phyloP scores from a whole-genome alignment of 2,329 filamentous ascomycete species.

The Ophiostoma perfectum region DNA sequence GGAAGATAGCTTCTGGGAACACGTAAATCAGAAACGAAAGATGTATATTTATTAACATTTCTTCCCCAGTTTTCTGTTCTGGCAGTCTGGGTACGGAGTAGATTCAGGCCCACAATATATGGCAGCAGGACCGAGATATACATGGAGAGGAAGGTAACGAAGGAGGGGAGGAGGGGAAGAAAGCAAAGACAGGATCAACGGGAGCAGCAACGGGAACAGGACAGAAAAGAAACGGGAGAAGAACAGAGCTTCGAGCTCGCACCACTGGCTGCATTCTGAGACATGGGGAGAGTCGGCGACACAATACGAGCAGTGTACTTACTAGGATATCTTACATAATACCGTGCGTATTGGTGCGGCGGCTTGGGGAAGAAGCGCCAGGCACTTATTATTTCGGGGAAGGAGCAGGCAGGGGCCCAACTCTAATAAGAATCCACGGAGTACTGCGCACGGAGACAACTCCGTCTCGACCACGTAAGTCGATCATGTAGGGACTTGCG shows the following conservation, averaged over 20 bases:
- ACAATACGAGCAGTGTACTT: too few species aligned
- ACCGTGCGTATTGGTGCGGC: neutral
- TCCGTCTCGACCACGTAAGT: too few species aligned
- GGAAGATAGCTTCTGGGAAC: neutral
- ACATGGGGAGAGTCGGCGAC: neutral
- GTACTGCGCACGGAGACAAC: too few species aligned
- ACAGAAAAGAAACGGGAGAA: neutral
- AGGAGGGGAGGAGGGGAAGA: neutral
- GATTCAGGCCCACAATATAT: neutral
- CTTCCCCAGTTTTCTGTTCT: constrained; percentile 10
- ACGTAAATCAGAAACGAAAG: neutral
- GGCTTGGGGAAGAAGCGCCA: neutral
- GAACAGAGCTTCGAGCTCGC: neutral
- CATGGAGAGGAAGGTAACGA: neutral
- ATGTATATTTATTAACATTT: neutral
- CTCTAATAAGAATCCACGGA: too few species aligned
- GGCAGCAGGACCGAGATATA: neutral
- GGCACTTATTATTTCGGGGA: neutral
- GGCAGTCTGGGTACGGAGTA: neutral
- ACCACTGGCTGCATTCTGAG: neutral
- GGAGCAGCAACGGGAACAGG: neutral
- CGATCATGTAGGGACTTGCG: too few species aligned
- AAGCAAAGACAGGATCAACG: neutral
- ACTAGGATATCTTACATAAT: too few species aligned
- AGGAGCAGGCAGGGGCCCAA: too few species aligned